Evolutionary conservation across 306 rosid species (phyloP), one percentile per base, ranked within the genome.

Genomic region (Cucumis melo): DNA sequence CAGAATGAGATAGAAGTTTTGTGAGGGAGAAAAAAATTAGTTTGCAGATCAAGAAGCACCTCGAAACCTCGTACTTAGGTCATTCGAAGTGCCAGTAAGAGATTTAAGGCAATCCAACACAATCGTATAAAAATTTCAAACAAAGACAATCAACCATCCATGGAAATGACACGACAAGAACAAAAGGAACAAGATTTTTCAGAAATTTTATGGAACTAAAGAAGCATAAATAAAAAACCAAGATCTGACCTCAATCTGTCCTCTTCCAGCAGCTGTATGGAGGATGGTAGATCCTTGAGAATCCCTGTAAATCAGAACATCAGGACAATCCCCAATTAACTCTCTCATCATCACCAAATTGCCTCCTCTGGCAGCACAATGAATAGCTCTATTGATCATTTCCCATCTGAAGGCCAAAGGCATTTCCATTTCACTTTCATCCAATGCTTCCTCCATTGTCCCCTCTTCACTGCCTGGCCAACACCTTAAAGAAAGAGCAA

Each of bases 331-430:
- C 53, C 73, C 85, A 70, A 89, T 76, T 75, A 93, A 81, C 76
- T 81, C 74, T 75, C 80, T 87, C 83, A 93, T 66, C 57, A 91
- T 83, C 87, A 89, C 88, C 92, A 87, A 80, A 78, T 88, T 93
- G 72, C 97, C 98, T 62, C 97, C 98, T 85, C 97, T 89, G 4
- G 97, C 91, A 13, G 90, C 88, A 74, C 96, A 95, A 75, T 93
- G 98, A 83, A 88, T 80, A 13, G 88, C 96, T 60, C 97, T 81
- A 79, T 88, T 89, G 78, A 87, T 80, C 91, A 93, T 88, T 57
- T 91, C 97, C 87, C 84, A 82, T 87, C 78, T 75, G 76, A 85
- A 88, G 36, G 81, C 78, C 60, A 82, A 38, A 74, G 76, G 77
- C 51, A 78, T 65, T 20, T 78, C 75, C 83, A 79, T 66, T 17